Percentiles rank a stretch among this genome's conserved stretches.
Conservation (phyloP, 2,329 filamentous ascomycete genomes). For the Alternaria gaisen region DNA sequence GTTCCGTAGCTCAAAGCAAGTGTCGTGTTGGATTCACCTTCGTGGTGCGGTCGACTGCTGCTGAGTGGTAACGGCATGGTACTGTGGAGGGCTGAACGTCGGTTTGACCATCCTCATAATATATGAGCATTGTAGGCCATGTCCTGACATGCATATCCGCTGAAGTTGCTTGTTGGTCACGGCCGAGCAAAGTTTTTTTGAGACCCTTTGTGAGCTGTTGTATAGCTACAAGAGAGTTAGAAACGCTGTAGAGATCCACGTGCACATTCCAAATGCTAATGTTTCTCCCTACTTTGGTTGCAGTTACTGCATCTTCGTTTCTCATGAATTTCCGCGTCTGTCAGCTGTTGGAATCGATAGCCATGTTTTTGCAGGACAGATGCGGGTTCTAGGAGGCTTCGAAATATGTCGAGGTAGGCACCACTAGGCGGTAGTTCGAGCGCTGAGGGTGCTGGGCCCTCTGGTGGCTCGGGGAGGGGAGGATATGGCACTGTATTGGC, state of each 20-base stretch:
- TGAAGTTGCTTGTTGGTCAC: not conserved
- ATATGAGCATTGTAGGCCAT: constrained; percentile 1
- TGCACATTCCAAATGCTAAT: not conserved
- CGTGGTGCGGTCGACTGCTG: not conserved
- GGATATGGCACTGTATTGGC: not conserved
- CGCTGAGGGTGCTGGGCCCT: constrained; percentile 2
- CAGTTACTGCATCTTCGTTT: constrained; percentile 24
- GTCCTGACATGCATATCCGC: not conserved
- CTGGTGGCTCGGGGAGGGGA: constrained; percentile 1
- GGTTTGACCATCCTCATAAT: not conserved
- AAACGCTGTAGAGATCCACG: not conserved
- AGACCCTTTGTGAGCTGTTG: constrained; percentile 6
- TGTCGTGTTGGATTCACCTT: not conserved
- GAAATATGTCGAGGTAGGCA: constrained; percentile 1
- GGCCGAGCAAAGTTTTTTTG: not conserved
- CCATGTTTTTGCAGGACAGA: constrained; percentile 17
- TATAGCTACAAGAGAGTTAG: constrained; percentile 4
- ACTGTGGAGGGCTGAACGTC: not conserved
- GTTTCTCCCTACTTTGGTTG: constrained; percentile 11
- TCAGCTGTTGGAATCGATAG: constrained; percentile 15
- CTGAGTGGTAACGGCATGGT: constrained; percentile 3
- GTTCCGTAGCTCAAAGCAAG: not conserved
- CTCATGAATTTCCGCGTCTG: constrained; percentile 16
- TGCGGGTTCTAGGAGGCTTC: constrained; percentile 7
- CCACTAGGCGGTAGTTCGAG: not conserved